Percentiles rank a stretch among this genome's conserved stretches.
Evolutionary conservation across 2,329 filamentous ascomycete species (phyloP).

Genomic region (Epichloe baconii): DNA sequence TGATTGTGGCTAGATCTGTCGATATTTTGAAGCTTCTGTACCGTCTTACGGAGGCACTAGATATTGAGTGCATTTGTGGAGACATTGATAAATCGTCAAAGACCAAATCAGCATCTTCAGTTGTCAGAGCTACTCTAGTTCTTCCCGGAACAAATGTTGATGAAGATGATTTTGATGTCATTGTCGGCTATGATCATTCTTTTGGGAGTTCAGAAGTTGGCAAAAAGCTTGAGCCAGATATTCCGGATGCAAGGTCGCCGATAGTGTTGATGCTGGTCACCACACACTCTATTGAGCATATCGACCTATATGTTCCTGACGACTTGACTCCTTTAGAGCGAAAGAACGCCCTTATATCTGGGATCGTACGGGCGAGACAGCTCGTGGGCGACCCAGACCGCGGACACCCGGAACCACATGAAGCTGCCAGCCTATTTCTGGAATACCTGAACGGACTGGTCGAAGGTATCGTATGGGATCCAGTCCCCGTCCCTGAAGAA

Average conservation of each 20-base stretch:
- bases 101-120: constrained; percentile 18
- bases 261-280: constrained; percentile 36
- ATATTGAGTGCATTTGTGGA: constrained; percentile 21
- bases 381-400: constrained; percentile 28
- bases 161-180: constrained; percentile 30
- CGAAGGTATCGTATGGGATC: constrained; percentile 30
- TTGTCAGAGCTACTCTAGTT: constrained; percentile 29
- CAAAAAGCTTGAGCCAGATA: constrained; percentile 3
- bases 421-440: constrained; percentile 34
- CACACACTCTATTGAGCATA: constrained; percentile 41
- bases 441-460: constrained; percentile 28
- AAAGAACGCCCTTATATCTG: constrained; percentile 31
- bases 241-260: constrained; percentile 18
- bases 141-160: constrained; percentile 26
- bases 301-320: constrained; percentile 31
- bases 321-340: constrained; percentile 28
- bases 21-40: constrained; percentile 39
- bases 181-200: constrained; percentile 41
- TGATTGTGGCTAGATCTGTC: constrained; percentile 39
- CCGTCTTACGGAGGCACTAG: constrained; percentile 30
- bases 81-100: constrained; percentile 14
- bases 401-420: constrained; percentile 28
- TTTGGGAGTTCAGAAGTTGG: constrained; percentile 25
- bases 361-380: constrained; percentile 21
- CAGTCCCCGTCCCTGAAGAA: constrained; percentile 31